Conservation (phyloP, 495 filamentous ascomycete genomes). For the Melanomma pulvis-pyrius region DNA sequence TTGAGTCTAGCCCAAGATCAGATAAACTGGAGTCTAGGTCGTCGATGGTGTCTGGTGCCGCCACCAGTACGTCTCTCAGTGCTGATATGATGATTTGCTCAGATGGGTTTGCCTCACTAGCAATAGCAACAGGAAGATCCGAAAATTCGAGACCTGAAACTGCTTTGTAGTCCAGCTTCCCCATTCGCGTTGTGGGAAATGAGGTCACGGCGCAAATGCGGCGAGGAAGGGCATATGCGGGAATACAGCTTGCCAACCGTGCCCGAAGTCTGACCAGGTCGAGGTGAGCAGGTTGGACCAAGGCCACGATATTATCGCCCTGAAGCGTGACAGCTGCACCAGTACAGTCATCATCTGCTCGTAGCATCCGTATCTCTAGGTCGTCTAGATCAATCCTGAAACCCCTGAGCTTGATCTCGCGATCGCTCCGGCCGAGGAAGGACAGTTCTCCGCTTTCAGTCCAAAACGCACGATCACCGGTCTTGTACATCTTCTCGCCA, state of each 20-base stretch:
- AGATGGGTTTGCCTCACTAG: too few species aligned
- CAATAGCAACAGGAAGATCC: background rate
- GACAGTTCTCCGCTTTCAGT: slow-evolving; percentile 33
- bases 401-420: slow-evolving; percentile 46
- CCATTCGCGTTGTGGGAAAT: slow-evolving; percentile 18
- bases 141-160: background rate
- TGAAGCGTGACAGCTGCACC: slow-evolving; percentile 1
- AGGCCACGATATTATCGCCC: slow-evolving; percentile 2
- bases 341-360: background rate
- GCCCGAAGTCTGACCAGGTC: background rate
- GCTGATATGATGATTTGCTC: too few species aligned
- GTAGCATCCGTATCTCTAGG: slow-evolving; percentile 47
- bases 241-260: background rate
- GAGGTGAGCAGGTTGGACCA: background rate
- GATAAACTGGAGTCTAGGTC: too few species aligned
- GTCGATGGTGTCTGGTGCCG: too few species aligned
- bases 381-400: slow-evolving; percentile 46
- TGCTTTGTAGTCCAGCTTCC: slow-evolving; percentile 20
- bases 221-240: slow-evolving; percentile 12
- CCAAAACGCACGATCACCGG: slow-evolving; percentile 44
- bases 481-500: slow-evolving; percentile 50
- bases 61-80: too few species aligned
- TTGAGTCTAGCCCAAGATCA: too few species aligned
- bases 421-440: slow-evolving; percentile 42
- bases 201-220: background rate